A percentile compares a stretch with the other conserved stretches of the same genome.
phyloP scores from a whole-genome alignment of 176 grass and related monocot genomes.

The Triticum dicoccoides region DNA sequence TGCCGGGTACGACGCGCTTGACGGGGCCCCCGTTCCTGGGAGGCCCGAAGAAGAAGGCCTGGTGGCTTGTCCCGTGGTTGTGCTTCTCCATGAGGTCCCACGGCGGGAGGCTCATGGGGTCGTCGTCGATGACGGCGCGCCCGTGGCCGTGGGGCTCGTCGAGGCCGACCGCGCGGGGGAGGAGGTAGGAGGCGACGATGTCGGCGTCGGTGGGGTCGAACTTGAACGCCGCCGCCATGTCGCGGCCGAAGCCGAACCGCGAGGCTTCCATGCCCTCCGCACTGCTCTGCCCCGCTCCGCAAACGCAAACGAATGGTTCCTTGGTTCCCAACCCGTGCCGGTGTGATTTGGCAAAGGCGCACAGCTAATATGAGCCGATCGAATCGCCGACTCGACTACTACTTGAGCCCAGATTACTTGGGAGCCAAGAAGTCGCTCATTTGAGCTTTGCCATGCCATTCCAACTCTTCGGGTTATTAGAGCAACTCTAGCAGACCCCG shows the following conservation, averaged over 20 bases:
- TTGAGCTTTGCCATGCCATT: too few species aligned
- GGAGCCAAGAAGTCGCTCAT: neutral
- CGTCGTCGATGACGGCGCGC: neutral
- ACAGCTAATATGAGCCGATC: too few species aligned
- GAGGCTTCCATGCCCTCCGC: neutral
- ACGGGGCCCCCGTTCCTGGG: neutral
- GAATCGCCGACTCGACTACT: too few species aligned
- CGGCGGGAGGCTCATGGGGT: constrained; percentile 1
- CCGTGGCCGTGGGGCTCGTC: neutral
- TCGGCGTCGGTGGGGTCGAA: constrained; percentile 24
- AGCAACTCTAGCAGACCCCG: too few species aligned
- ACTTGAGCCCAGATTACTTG: too few species aligned
- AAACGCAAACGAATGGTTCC: too few species aligned
- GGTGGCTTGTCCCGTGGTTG: neutral
- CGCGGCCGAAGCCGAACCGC: constrained; percentile 7
- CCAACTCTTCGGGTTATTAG: neutral
- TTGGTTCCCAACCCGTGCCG: too few species aligned
- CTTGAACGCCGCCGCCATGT: neutral
- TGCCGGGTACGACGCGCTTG: neutral
- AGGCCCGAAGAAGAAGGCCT: constrained; percentile 14
- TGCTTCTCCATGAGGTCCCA: constrained; percentile 9
- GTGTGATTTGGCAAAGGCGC: too few species aligned
- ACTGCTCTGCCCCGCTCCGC: too few species aligned
- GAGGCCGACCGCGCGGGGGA: neutral
- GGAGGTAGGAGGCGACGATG: constrained; percentile 1